Base-by-base conservation (phyloP, 2,329 filamentous ascomycete species). In the Microascus cirrosus region DNA sequence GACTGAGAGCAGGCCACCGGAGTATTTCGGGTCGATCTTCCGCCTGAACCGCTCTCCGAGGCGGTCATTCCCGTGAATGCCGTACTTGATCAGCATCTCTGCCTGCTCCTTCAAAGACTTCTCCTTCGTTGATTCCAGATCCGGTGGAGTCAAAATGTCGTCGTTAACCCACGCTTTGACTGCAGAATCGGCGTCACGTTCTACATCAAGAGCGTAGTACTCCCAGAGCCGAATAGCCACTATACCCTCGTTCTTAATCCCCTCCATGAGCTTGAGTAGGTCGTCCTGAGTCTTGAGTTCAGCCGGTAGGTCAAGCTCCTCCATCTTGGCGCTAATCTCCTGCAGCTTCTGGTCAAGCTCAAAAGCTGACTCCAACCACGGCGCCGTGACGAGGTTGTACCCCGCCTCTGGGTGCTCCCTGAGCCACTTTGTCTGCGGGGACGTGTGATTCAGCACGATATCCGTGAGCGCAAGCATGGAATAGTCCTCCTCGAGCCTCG, bases 401-500 rank as follows among this genome's bases (percentile, higher is more conserved):
- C 94, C 94, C 52, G 91, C 88, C 65, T 99, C 94, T 0, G 95
- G 94, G 67, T 99, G 93, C 60, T 95, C 87, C 68, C 95, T 80
- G 12, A 99, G 80, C 94, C 94, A 99, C 65, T 87, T 83, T 72
- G 89, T 95, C 73, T 97, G 97, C 75, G 96, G 83, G 7, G 94
- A 93, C 3, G 94, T 99, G 74, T 99, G 94, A 68, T 99, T 99
- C 77, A 94, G 91, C 52, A 99, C 95, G 61, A 99, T 93, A 69
- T 99, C 94, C 1, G 93, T 96, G 74, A 99, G 73, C 61, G 89
- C 90, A 59, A 99, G 78, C 57, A 99, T 76, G 2, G 89, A 89
- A 70, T 95, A 85, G 56, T 95, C 85, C 56, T 85, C 79, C 71
- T 96, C 89, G 79, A 99, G 87, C 67, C 83, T 91, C 51, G 82